Conservation (phyloP, 805 yeast genomes). For the Lipomyces starkeyi region DNA sequence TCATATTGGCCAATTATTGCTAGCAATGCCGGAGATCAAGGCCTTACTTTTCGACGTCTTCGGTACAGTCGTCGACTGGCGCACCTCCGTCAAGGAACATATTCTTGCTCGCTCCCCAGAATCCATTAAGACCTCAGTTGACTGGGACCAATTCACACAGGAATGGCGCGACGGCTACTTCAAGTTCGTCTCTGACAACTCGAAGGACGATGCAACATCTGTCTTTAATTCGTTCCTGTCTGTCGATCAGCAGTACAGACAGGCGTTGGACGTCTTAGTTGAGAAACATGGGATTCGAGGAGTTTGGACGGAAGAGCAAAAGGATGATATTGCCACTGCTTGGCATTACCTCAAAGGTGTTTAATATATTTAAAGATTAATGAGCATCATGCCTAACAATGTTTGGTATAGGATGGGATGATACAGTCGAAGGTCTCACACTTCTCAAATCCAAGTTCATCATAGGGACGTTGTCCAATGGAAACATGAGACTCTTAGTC, state of each 20-base stretch:
- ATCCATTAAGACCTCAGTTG: conserved; percentile 7
- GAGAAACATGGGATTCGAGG: conserved; percentile 18
- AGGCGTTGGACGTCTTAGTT: conserved; percentile 13
- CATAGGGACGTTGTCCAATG: conserved; percentile 33
- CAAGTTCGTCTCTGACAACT: conserved; percentile 15
- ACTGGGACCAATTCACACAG: conserved; percentile 27
- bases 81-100: conserved; percentile 22
- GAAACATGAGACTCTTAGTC: conserved; percentile 30
- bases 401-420: conserved; percentile 29
- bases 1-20: background rate
- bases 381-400: background rate
- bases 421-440: conserved; percentile 31
- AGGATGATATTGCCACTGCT: conserved; percentile 27
- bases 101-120: conserved; percentile 10
- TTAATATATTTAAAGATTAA: background rate
- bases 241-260: conserved; percentile 27
- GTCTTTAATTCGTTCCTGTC: conserved; percentile 19
- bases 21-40: conserved; percentile 20
- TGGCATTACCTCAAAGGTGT: conserved; percentile 34
- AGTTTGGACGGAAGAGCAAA: conserved; percentile 22
- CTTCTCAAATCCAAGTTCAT: conserved; percentile 30
- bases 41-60: conserved; percentile 34
- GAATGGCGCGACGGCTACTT: conserved; percentile 34
- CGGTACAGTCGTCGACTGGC: conserved; percentile 38
- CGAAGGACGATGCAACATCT: background rate